A percentile compares a stretch with the other conserved stretches of the same genome.
These are phyloP conservation scores for Cladorrhinum sp. DNA, from an alignment of 2,329 filamentous ascomycete genomes.

Conservation along the genomic window DNA sequence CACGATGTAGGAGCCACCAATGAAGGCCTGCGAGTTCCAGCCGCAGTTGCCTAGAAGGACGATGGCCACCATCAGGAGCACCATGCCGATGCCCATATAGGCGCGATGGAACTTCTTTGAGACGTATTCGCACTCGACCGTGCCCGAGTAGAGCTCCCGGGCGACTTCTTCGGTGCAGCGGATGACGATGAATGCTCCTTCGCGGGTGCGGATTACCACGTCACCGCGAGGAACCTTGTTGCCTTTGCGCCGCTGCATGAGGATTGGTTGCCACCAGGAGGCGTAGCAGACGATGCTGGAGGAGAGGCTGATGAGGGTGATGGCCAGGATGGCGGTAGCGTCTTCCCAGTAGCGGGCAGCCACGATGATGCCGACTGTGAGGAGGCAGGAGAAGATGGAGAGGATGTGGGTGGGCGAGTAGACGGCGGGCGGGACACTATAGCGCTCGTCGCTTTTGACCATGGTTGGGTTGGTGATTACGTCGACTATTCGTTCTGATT, in stretches of 20 bases:
- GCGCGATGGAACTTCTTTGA: constrained; percentile 43
- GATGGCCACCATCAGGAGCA: constrained; percentile 59
- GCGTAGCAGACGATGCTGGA: constrained; percentile 55
- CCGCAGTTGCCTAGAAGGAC: constrained; percentile 60
- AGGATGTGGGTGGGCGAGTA: constrained; percentile 55
- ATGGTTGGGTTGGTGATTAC: constrained; percentile 43
- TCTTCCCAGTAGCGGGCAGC: constrained; percentile 44
- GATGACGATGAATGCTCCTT: constrained; percentile 58
- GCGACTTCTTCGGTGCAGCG: constrained; percentile 58
- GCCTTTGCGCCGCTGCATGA: constrained; percentile 49
- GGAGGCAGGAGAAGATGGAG: constrained; percentile 47
- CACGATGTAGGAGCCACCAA: constrained; percentile 55
- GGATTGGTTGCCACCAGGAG: constrained; percentile 54
- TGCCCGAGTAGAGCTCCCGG: constrained; percentile 60
- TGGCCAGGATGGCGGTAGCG: constrained; percentile 50
- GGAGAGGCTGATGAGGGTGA: constrained; percentile 50
- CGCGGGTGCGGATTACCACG: constrained; percentile 59
- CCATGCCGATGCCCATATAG: constrained; percentile 57
- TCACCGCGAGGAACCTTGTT: constrained; percentile 53
- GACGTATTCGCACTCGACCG: constrained; percentile 57
- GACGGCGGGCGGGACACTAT: constrained; percentile 46
- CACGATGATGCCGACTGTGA: constrained; percentile 48
- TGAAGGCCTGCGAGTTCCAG: constrained; percentile 59
- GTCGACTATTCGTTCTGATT: constrained; percentile 42
- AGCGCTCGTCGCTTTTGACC: constrained; percentile 37